phyloP scores from a whole-genome alignment of 148 eudicot genomes.

The Rhododendron henanense region DNA sequence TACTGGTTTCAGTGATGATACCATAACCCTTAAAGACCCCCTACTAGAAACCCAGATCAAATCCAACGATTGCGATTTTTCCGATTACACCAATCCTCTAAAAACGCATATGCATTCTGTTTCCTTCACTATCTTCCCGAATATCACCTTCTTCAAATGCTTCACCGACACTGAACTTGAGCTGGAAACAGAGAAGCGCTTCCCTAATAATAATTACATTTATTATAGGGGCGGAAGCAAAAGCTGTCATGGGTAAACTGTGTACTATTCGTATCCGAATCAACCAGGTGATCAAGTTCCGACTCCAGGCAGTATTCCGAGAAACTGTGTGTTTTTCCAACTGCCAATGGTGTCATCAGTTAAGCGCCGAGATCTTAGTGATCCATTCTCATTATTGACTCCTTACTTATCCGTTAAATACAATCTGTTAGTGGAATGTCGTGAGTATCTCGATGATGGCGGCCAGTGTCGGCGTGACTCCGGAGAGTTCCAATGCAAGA shows the following conservation, averaged over 20 bases:
- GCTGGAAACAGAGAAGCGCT: neutral
- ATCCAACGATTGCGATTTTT: neutral
- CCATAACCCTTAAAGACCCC: neutral
- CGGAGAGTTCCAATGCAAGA: too few species aligned
- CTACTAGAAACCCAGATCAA: neutral
- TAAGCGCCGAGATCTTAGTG: too few species aligned
- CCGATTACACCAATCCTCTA: neutral
- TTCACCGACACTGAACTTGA: neutral
- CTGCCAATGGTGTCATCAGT: neutral
- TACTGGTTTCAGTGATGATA: neutral
- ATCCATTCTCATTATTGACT: too few species aligned
- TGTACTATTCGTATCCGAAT: slow-evolving; percentile 1
- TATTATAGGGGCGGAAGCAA: too few species aligned
- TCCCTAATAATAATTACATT: neutral
- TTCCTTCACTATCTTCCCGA: neutral
- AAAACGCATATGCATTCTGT: neutral
- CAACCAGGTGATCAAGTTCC: neutral
- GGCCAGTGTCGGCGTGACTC: too few species aligned
- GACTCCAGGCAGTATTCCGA: neutral
- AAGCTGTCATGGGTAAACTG: neutral
- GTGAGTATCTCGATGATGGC: too few species aligned
- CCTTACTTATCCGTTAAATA: too few species aligned
- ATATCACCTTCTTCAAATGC: slow-evolving; percentile 30
- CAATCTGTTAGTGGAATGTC: too few species aligned
- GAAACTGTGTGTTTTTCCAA: neutral